Evolutionary conservation across 768 basidiomycete species (phyloP), one percentile per base, ranked within the genome.

Genomic region (Candolleomyces eurysporus): DNA sequence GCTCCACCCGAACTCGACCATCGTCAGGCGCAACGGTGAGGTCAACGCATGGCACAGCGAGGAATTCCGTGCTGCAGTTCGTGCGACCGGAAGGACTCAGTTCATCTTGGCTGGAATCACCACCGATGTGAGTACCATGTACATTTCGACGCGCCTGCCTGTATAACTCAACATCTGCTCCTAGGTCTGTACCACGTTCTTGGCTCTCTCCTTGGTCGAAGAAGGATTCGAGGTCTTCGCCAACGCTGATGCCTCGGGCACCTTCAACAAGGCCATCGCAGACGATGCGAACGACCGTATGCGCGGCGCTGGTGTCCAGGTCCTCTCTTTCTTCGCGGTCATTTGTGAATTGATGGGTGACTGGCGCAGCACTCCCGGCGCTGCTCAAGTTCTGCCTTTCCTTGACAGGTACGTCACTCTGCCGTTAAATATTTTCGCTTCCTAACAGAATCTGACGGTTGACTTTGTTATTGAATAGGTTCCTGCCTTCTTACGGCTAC

Each of bases 21-120:
- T 75, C 63, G 78, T 82, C 71, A 79, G 77, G 68, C 75, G 82
- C n/a, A 69, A 78, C 30, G 82, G 79, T 1, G 79, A 83, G 66
- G 81, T 83, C 13, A 69, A 82, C 59, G 81, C 82, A 10, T 83
- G 82, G 82, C 79, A 82, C 64, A 82, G 81, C 66, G 58, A 69
- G 4, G 79, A 80, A 57, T 81, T 83, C 72, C 72, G 77, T 40
- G 69, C 69, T 2, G 81, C 81, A 21, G 78, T 83, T 19, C 68
- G 74, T 49, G 79, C 79, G 2, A 80, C 80, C 5, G 79, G 78
- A 11, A 81, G 80, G 68, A 79, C 76, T 64, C 81, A 82, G 59
- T 67, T 82, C 52, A 81, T 82, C 65, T 65, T 82, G 22, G 81
- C 73, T 19, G 80, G 82, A 1, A 81, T 83, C 57, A 73, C 72